phyloP scores from a whole-genome alignment of 2,329 filamentous ascomycete genomes.

The Aspergillus sp. region DNA sequence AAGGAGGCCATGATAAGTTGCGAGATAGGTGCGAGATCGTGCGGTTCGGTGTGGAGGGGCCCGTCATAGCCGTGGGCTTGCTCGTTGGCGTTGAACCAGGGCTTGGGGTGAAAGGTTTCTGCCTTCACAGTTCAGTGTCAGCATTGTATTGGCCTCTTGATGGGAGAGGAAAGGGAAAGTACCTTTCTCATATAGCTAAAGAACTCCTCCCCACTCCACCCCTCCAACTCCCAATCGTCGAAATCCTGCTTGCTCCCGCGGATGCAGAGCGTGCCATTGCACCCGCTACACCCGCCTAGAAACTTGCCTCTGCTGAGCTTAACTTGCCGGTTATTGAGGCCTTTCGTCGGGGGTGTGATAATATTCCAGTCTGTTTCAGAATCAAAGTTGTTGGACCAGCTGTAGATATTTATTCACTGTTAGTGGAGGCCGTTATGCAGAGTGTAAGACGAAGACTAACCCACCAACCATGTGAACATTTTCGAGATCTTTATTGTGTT shows the following conservation, averaged over 20 bases:
- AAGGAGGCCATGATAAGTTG: conserved; percentile 50
- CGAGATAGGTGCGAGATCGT: conserved; percentile 54
- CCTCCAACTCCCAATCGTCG: conserved; percentile 50
- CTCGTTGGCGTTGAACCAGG: conserved; percentile 49
- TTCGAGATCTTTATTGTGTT: conserved; percentile 39
- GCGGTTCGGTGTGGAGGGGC: conserved; percentile 50
- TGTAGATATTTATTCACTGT: conserved; percentile 5
- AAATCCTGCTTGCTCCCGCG: conserved; percentile 40
- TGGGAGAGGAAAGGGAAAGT: neutral
- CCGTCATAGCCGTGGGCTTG: conserved; percentile 47
- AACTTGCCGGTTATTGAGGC: conserved; percentile 35
- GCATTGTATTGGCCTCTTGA: neutral
- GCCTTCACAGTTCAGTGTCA: conserved; percentile 26
- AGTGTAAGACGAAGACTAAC: conserved; percentile 12
- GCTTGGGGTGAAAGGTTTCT: conserved; percentile 53
- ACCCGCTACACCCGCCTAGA: conserved; percentile 37
- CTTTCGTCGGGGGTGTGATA: conserved; percentile 33
- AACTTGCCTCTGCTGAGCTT: conserved; percentile 40
- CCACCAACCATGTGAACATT: conserved; percentile 43
- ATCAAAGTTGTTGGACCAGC: conserved; percentile 39
- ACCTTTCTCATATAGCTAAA: conserved; percentile 53
- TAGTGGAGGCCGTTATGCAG: neutral
- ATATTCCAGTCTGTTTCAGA: conserved; percentile 42
- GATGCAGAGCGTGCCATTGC: conserved; percentile 40
- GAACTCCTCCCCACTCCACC: conserved; percentile 53